Conservation (phyloP, 495 filamentous ascomycete genomes). For the Aspergillus leporis region DNA sequence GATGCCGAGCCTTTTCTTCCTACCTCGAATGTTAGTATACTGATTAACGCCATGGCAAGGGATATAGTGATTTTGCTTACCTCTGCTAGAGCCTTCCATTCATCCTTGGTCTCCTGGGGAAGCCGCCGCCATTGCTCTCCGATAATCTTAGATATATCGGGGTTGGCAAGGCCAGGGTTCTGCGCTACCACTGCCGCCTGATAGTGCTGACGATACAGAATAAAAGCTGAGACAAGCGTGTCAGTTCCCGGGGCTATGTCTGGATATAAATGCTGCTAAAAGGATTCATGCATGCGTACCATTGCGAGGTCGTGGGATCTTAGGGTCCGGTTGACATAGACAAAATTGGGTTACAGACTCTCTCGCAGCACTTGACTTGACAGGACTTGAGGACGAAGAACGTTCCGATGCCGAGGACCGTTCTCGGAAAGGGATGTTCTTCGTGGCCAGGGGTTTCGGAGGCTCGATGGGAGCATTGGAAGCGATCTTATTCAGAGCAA, state of each 20-base stretch:
- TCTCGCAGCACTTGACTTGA: slow-evolving; percentile 29
- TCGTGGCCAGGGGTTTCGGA: slow-evolving; percentile 17
- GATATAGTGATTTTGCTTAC: slow-evolving; percentile 37
- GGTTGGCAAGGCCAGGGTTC: slow-evolving; percentile 89
- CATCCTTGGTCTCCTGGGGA: slow-evolving; percentile 70
- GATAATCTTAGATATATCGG: slow-evolving; percentile 97
- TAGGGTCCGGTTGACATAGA: slow-evolving; percentile 89
- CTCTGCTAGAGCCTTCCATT: slow-evolving; percentile 90
- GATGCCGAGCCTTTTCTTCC: slow-evolving; percentile 91
- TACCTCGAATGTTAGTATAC: slow-evolving; percentile 28
- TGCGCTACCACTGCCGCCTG: slow-evolving; percentile 78
- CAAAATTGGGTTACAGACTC: slow-evolving; percentile 65
- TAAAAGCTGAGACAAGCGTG: slow-evolving; percentile 70
- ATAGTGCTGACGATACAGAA: slow-evolving; percentile 93
- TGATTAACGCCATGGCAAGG: not conserved
- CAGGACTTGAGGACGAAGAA: slow-evolving; percentile 37
- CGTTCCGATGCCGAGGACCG: slow-evolving; percentile 31
- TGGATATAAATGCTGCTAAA: not conserved
- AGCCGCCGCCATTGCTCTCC: slow-evolving; percentile 87
- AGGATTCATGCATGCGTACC: slow-evolving; percentile 58
- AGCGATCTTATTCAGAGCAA: slow-evolving; percentile 20
- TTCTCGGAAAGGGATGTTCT: slow-evolving; percentile 27
- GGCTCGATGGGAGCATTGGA: slow-evolving; percentile 17
- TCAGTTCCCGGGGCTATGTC: slow-evolving; percentile 15
- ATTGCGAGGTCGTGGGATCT: slow-evolving; percentile 92